Conservation (phyloP, 73 alveolate genomes). For the Blepharisma japonicum region DNA sequence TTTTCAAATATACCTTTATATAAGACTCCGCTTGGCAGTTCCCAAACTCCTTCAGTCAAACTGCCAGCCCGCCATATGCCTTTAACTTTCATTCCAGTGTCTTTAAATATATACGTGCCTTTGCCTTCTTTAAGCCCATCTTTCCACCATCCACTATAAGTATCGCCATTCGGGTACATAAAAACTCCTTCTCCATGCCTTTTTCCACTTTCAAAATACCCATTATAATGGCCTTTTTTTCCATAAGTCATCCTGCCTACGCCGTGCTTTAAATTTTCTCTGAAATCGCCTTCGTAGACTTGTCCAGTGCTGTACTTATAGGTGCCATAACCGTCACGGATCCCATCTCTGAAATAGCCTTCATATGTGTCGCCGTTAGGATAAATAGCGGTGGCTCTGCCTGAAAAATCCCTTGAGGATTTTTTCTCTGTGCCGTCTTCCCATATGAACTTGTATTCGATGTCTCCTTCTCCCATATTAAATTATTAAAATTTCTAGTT, state of each 20-base stretch:
- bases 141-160: slow-evolving; percentile 97
- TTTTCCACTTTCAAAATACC: slow-evolving; percentile 95
- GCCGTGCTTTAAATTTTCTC: slow-evolving; percentile 79
- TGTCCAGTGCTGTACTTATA: slow-evolving; percentile 42
- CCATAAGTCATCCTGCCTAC: slow-evolving; percentile 80
- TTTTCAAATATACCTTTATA: slow-evolving; percentile 90
- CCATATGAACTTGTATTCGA: slow-evolving; percentile 34
- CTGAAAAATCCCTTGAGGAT: slow-evolving; percentile 68
- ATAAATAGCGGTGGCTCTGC: slow-evolving; percentile 76
- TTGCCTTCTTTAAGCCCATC: slow-evolving; percentile 92
- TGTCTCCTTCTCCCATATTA: slow-evolving; percentile 28
- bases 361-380: slow-evolving; percentile 83
- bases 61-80: slow-evolving; percentile 89
- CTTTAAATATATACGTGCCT: slow-evolving; percentile 83
- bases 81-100: slow-evolving; percentile 85
- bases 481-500: not conserved
- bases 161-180: slow-evolving; percentile 84
- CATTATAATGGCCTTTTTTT: slow-evolving; percentile 91
- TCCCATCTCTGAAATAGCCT: slow-evolving; percentile 78
- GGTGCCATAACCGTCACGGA: slow-evolving; percentile 62
- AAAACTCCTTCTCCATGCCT: slow-evolving; percentile 97
- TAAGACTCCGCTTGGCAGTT: slow-evolving; percentile 89
- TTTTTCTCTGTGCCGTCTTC: slow-evolving; percentile 55
- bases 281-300: slow-evolving; percentile 84
- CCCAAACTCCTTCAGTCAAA: slow-evolving; percentile 78